phyloP scores from a whole-genome alignment of 169 alveolate genomes.

The Eimeria maxima region DNA sequence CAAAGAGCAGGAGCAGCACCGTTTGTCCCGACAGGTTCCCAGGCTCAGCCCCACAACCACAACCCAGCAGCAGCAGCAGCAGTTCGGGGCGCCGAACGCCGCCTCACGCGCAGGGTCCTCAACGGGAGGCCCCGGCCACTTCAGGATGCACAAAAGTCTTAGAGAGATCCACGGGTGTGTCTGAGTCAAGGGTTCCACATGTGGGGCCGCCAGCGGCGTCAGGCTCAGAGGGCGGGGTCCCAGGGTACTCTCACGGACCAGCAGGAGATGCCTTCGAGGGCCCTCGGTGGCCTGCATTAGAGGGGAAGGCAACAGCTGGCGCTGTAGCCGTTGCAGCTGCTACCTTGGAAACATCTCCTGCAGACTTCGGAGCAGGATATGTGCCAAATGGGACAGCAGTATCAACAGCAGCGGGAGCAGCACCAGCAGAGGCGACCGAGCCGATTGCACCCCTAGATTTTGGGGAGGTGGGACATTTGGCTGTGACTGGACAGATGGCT shows the following conservation, averaged over 20 bases:
- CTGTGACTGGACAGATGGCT: not conserved
- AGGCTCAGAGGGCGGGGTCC: not conserved
- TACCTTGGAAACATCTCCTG: not conserved
- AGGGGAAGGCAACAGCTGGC: not conserved
- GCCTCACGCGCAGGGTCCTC: not conserved
- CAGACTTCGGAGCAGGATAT: not conserved
- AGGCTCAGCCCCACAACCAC: not conserved
- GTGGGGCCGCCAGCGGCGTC: not conserved
- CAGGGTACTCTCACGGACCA: not conserved
- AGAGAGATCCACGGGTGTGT: not conserved
- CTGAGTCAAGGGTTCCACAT: not conserved
- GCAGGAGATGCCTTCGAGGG: not conserved
- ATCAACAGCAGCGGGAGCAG: not conserved
- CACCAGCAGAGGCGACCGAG: constrained; percentile 18
- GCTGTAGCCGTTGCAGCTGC: not conserved
- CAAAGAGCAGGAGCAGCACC: not conserved
- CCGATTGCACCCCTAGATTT: not conserved
- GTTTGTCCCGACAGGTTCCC: not conserved
- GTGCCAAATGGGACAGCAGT: not conserved
- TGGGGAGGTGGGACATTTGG: not conserved
- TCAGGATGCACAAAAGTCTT: not conserved
- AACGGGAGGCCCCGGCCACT: not conserved
- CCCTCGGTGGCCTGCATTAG: no score
- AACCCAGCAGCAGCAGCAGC: not conserved
- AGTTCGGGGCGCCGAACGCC: not conserved